phyloP scores from a whole-genome alignment of 306 rosid genomes.

The Castanospermum australe region DNA sequence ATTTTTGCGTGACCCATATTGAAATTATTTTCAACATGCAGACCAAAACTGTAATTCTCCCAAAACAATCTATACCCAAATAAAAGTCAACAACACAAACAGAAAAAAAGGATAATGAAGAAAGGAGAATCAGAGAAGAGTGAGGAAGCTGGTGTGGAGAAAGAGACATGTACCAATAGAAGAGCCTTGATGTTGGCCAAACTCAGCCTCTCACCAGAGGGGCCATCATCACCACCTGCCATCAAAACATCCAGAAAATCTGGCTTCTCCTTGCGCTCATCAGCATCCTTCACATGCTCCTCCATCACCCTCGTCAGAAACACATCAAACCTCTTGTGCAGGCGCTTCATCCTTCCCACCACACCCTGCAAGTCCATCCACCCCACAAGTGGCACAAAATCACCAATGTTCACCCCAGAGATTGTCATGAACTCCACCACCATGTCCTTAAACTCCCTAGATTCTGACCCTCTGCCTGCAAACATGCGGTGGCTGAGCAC shows the following conservation, averaged over 20 bases:
- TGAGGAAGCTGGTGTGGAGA: background rate
- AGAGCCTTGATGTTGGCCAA: constrained; percentile 33
- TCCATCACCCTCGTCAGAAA: constrained; percentile 21
- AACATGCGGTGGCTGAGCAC: constrained; percentile 14
- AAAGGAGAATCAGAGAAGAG: background rate
- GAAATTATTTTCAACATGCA: no score
- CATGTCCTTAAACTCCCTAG: constrained; percentile 44
- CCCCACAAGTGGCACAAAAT: constrained; percentile 32
- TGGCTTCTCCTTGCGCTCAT: constrained; percentile 17
- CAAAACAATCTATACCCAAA: no score
- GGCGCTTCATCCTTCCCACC: constrained; percentile 28
- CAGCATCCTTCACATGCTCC: constrained; percentile 20
- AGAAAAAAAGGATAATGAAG: background rate
- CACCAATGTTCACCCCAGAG: constrained; percentile 38
- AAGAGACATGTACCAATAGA: constrained; percentile 10
- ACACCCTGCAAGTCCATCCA: constrained; percentile 43
- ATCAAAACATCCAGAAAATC: constrained; percentile 31
- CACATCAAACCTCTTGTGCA: constrained; percentile 43
- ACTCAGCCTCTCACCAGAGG: background rate
- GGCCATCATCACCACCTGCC: background rate
- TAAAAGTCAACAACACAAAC: background rate
- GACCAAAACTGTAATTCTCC: no score
- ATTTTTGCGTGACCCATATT: no score
- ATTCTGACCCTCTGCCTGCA: constrained; percentile 14
- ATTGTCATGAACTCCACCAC: constrained; percentile 43